These are phyloP conservation scores for Mallotus repandus DNA, from an alignment of 441 rosid species.

Conservation along the genomic window DNA sequence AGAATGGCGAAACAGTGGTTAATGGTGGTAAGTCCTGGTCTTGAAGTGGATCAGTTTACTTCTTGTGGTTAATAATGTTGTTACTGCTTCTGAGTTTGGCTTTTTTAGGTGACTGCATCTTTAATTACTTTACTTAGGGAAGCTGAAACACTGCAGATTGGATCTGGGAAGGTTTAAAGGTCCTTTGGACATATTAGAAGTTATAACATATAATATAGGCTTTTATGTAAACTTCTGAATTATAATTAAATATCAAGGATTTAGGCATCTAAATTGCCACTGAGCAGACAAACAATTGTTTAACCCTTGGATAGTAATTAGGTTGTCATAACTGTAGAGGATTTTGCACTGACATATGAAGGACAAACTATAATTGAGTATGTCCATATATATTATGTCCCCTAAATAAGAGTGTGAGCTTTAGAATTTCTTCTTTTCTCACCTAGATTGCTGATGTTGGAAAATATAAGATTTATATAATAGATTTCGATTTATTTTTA, in stretches of 20 bases:
- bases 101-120: constrained; percentile 15
- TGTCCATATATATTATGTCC: not conserved
- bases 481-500: not conserved
- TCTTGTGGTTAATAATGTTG: constrained; percentile 9
- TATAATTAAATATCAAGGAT: too few relatives aligned
- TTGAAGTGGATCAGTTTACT: constrained; percentile 11
- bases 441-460: not conserved
- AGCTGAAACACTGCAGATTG: not conserved
- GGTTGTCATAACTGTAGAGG: not conserved
- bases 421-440: not conserved
- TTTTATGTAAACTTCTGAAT: not conserved
- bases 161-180: constrained; percentile 4
- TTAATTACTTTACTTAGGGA: not conserved
- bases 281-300: not conserved
- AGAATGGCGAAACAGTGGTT: constrained; percentile 35
- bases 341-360: not conserved
- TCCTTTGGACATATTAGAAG: not conserved
- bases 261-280: too few relatives aligned
- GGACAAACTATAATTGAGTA: not conserved
- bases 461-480: not conserved
- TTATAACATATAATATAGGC: not conserved
- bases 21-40: constrained; percentile 44
- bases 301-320: not conserved
- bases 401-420: not conserved
- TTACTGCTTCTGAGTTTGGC: not conserved